Conservation (phyloP, 176 grass and related monocot species). For the Ensete ventricosum region DNA sequence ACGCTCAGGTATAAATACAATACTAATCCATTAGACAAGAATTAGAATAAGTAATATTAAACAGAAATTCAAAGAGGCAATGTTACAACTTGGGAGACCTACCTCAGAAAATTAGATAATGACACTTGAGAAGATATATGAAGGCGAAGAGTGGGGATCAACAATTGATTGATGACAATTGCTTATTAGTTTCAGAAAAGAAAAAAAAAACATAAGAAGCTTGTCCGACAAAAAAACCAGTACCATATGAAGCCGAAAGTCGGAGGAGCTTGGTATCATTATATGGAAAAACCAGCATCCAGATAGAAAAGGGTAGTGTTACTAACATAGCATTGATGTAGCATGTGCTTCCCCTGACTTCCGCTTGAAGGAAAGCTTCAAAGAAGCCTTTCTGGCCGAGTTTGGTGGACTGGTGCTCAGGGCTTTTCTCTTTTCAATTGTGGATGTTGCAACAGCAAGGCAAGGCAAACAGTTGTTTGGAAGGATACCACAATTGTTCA, state of each 20-base stretch:
- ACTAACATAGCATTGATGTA: constrained; percentile 57
- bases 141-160: not conserved
- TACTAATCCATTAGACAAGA: not conserved
- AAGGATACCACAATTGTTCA: constrained; percentile 64
- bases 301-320: not conserved
- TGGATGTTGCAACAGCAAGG: constrained; percentile 44
- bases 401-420: constrained; percentile 56
- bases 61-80: not conserved
- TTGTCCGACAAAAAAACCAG: not conserved
- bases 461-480: constrained; percentile 85
- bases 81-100: not conserved
- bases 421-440: constrained; percentile 64
- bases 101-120: not conserved
- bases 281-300: not conserved
- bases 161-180: not conserved
- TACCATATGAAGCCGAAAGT: not conserved
- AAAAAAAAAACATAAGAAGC: too few relatives aligned
- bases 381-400: constrained; percentile 63
- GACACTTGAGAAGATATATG: not conserved
- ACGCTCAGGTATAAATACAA: not conserved
- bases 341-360: constrained; percentile 70
- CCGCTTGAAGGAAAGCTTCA: constrained; percentile 88
- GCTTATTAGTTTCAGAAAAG: not conserved
- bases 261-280: not conserved
- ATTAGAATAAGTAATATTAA: not conserved